Percentiles rank a stretch among this genome's conserved stretches.
Conservation (phyloP, 768 basidiomycete genomes). For the Glaciozyma martinii region DNA sequence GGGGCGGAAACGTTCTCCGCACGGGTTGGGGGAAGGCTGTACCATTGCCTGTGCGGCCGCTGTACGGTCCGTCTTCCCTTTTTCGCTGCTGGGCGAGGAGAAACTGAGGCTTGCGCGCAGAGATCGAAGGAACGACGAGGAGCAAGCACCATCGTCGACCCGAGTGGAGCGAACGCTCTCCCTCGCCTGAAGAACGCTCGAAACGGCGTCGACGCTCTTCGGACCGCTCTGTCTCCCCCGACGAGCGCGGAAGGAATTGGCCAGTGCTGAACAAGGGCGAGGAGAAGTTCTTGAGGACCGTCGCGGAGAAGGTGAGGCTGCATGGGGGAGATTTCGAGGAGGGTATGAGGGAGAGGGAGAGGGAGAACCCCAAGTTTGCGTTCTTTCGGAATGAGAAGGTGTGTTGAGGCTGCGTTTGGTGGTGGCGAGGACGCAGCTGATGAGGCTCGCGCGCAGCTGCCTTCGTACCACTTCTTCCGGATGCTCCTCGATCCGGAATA, state of each 20-base stretch:
- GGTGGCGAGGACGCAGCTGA: not conserved
- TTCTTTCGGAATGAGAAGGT: conserved; percentile 56
- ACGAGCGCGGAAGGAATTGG: conserved; percentile 17
- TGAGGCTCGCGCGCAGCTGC: conserved; percentile 33
- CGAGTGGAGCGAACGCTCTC: not conserved
- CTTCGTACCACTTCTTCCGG: conserved; percentile 43
- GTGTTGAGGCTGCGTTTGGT: conserved; percentile 20
- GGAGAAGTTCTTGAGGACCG: conserved; percentile 75
- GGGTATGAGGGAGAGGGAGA: conserved; percentile 91
- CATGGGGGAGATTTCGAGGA: conserved; percentile 86
- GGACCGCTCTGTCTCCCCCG: conserved; percentile 28
- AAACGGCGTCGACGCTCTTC: not conserved
- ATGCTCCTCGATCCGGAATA: conserved; percentile 40
- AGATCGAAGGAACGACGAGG: not conserved
- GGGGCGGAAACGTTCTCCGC: conserved; percentile 78
- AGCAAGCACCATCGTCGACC: not conserved
- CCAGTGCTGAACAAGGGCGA: conserved; percentile 50
- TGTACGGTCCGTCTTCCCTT: conserved; percentile 16
- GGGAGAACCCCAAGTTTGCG: conserved; percentile 92
- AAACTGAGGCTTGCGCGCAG: not conserved
- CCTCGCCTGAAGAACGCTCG: not conserved
- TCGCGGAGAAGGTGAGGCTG: conserved; percentile 69
- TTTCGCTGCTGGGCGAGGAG: not conserved
- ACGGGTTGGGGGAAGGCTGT: conserved; percentile 98
- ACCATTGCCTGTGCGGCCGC: conserved; percentile 60